phyloP scores from a whole-genome alignment of 2,329 filamentous ascomycete species.

The Cryphonectria radicalis region DNA sequence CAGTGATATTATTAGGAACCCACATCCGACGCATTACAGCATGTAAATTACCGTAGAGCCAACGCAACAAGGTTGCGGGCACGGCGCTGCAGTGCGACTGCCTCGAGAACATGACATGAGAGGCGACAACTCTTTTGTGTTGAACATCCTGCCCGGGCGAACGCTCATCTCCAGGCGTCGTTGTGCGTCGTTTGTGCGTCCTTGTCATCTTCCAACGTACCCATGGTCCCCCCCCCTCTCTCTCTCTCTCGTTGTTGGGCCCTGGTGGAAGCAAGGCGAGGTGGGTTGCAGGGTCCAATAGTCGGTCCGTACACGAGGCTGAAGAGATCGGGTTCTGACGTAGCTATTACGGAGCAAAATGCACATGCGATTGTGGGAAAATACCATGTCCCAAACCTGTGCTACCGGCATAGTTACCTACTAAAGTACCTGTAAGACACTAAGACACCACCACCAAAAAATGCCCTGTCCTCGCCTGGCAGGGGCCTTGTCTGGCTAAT shows the following conservation, averaged over 20 bases:
- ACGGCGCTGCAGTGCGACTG: conserved; percentile 19
- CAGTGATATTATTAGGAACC: conserved; percentile 10
- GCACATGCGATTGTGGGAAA: neutral
- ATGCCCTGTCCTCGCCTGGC: conserved; percentile 1
- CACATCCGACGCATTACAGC: conserved; percentile 16
- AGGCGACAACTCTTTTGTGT: neutral
- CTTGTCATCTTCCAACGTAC: neutral
- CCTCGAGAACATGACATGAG: conserved; percentile 11
- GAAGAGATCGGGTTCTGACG: neutral
- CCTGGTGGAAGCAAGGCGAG: neutral
- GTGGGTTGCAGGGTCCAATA: neutral
- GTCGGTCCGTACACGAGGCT: neutral
- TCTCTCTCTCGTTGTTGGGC: neutral
- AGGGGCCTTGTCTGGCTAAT: conserved; percentile 15
- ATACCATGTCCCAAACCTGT: neutral
- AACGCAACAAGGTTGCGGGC: conserved; percentile 1
- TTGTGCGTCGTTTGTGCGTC: neutral
- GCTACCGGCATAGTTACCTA: neutral
- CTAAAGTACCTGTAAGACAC: neutral
- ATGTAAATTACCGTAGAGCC: conserved; percentile 16
- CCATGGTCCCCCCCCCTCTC: neutral
- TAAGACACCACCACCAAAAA: conserved; percentile 8
- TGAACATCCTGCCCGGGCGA: neutral
- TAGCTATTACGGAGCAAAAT: neutral
- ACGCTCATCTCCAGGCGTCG: neutral